Percentiles rank a stretch among this genome's conserved stretches.
Evolutionary conservation across 495 filamentous ascomycete species (phyloP).

Genomic region (Cenococcum geophilum): DNA sequence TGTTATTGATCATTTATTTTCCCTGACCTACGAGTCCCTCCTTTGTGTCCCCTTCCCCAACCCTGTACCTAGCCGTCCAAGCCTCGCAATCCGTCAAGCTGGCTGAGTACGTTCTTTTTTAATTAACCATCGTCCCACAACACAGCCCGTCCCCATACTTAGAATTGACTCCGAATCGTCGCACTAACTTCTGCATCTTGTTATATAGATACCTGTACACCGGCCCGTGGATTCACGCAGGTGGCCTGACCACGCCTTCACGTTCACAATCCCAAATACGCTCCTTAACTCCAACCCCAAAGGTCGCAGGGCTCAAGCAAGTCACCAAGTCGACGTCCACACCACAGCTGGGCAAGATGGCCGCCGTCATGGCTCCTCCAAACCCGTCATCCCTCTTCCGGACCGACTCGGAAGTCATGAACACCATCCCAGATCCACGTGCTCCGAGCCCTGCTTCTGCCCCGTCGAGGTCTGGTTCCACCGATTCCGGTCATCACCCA

Average conservation of each 20-base stretch:
- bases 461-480: constrained; percentile 23
- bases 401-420: constrained; percentile 27
- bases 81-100: constrained; percentile 10
- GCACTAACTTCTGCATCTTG: background rate
- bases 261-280: constrained; percentile 15
- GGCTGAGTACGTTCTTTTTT: constrained; percentile 30
- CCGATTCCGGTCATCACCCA: constrained; percentile 47
- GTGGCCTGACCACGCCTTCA: constrained; percentile 18
- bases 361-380: constrained; percentile 3
- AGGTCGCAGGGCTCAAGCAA: constrained; percentile 10
- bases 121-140: background rate
- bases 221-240: constrained; percentile 19
- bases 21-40: background rate
- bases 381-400: background rate
- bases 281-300: constrained; percentile 21
- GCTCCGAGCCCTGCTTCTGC: constrained; percentile 22
- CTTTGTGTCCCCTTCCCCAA: background rate
- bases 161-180: background rate
- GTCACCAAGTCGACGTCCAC: constrained; percentile 32
- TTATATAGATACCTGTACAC: constrained; percentile 19
- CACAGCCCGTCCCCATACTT: constrained; percentile 3
- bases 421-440: constrained; percentile 34
- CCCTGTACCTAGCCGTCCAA: background rate
- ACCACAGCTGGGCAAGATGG: constrained; percentile 23
- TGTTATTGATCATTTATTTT: background rate